These are phyloP conservation scores for Mortierella sp. DNA, from an alignment of 371 early-diverging fungal species.

Conservation along the genomic window DNA sequence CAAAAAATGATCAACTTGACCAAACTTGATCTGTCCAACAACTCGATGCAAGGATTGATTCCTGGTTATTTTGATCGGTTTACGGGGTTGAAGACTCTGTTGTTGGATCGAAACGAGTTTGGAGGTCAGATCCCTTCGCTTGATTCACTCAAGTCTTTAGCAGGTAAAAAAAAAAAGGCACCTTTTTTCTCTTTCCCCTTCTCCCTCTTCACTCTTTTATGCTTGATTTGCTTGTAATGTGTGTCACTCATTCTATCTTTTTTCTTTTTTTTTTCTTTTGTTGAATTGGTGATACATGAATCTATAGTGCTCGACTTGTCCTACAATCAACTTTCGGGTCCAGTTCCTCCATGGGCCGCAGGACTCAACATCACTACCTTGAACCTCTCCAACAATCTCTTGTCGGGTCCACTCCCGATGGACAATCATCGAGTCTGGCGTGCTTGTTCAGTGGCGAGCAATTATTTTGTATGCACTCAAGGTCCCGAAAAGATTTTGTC, in stretches of 20 bases:
- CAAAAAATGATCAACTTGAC: constrained; percentile 37
- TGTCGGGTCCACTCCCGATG: constrained; percentile 31
- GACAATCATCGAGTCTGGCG: constrained; percentile 37
- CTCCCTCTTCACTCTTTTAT: too few species aligned
- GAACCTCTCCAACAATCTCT: constrained; percentile 38
- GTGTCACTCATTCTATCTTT: not conserved
- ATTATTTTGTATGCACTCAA: constrained; percentile 39
- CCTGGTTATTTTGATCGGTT: constrained; percentile 28
- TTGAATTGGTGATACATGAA: not conserved
- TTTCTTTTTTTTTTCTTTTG: too few species aligned
- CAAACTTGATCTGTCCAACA: constrained; percentile 41
- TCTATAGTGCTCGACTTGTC: constrained; percentile 32
- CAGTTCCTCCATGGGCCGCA: constrained; percentile 28
- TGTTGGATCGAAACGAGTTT: constrained; percentile 49
- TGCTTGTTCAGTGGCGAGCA: constrained; percentile 35
- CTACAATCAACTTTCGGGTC: constrained; percentile 39
- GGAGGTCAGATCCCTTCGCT: constrained; percentile 34
- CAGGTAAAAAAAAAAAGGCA: constrained; percentile 7
- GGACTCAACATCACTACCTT: constrained; percentile 36
- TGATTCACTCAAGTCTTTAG: constrained; percentile 5
- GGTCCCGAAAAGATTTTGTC: constrained; percentile 37
- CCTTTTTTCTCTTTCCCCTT: not conserved
- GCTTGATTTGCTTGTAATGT: too few species aligned
- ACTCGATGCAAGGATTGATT: constrained; percentile 32
- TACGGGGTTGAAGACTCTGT: constrained; percentile 25